Evolutionary conservation across 2,329 filamentous ascomycete species (phyloP).

Genomic region (Fusarium tricinctum): DNA sequence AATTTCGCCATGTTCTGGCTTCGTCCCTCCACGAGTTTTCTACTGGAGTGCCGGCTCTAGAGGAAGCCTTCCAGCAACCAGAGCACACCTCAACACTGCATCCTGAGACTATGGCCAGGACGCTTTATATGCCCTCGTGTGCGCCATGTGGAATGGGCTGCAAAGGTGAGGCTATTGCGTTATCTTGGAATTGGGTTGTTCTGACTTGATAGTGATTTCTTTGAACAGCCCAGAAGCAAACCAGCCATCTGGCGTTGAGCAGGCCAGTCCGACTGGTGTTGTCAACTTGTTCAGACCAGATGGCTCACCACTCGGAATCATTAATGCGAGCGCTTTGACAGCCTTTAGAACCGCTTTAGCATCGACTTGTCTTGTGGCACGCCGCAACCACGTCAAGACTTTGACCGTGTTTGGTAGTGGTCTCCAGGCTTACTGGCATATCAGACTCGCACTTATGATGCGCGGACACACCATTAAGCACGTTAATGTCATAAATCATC

Average conservation of each 20-base stretch:
- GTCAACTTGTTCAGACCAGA: constrained; percentile 76
- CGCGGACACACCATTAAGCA: constrained; percentile 78
- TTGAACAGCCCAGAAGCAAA: constrained; percentile 61
- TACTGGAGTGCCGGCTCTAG: constrained; percentile 63
- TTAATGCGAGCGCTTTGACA: constrained; percentile 81
- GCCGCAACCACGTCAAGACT: constrained; percentile 78
- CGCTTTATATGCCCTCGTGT: constrained; percentile 81
- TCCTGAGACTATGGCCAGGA: constrained; percentile 66
- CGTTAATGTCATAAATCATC: constrained; percentile 86
- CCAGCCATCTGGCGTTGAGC: constrained; percentile 48
- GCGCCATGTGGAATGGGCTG: constrained; percentile 74
- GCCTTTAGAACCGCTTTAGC: constrained; percentile 84
- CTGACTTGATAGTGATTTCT: constrained; percentile 69
- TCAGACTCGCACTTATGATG: constrained; percentile 84
- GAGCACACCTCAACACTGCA: constrained; percentile 65
- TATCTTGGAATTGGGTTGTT: not conserved
- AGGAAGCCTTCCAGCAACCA: constrained; percentile 68
- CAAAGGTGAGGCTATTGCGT: constrained; percentile 65
- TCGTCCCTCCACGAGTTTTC: constrained; percentile 73
- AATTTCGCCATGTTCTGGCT: constrained; percentile 64
- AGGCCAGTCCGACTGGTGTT: constrained; percentile 71
- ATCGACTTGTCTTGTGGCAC: constrained; percentile 74
- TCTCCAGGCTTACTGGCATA: constrained; percentile 94
- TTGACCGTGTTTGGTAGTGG: constrained; percentile 90
- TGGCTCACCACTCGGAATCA: constrained; percentile 74